Base-by-base conservation (phyloP, 2,329 filamentous ascomycete genomes). In the Ceratocystis harringtonii region DNA sequence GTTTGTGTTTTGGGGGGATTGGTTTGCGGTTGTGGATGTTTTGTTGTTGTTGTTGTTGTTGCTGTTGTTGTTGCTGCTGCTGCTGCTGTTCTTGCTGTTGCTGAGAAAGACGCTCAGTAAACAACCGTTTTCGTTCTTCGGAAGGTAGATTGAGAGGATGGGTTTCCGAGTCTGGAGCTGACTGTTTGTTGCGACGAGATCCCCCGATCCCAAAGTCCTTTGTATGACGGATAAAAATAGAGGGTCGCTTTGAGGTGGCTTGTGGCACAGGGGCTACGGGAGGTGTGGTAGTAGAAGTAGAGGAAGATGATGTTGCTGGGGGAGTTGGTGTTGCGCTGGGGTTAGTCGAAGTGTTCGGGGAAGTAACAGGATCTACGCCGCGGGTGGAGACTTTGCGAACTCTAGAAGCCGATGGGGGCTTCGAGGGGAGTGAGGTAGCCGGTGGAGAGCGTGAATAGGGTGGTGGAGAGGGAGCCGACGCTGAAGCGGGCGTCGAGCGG, bases 111-210 rank as follows among this genome's bases (percentile, higher is more conserved):
- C 58, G 57, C 55, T 67, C 57, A 10, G 36, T 64, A n/a, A 87
- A 90, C 66, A 89, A 76, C 68, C 89, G 85, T 75, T 89, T 88
- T 72, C 90, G 83, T 80, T 96, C 87, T 78, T 96, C 91, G 60
- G 91, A 91, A 1, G 88, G 90, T 25, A 95, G 84, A 72, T 96
- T 96, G 63, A 96, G 82, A 48, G 92, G 92, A 75, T 96, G 92
- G 2, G 85, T 87, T 73, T 92, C 83, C 69, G 80, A 80, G 73
- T 89, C 85, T 72, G 79, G 19, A 32, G 48, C 61, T 17, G 58
- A 8, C 28, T 66, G 76, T 73, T 83, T 84, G 70, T 76, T 77
- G 69, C 81, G 78, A 65, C 81, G 78, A 74, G 76, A 60, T 76
- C 78, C 17, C 73, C 73, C 36, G 76, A 77, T 69, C 69, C 75